Base-by-base conservation (phyloP, 2,329 filamentous ascomycete genomes). In the Parastagonospora avenae region DNA sequence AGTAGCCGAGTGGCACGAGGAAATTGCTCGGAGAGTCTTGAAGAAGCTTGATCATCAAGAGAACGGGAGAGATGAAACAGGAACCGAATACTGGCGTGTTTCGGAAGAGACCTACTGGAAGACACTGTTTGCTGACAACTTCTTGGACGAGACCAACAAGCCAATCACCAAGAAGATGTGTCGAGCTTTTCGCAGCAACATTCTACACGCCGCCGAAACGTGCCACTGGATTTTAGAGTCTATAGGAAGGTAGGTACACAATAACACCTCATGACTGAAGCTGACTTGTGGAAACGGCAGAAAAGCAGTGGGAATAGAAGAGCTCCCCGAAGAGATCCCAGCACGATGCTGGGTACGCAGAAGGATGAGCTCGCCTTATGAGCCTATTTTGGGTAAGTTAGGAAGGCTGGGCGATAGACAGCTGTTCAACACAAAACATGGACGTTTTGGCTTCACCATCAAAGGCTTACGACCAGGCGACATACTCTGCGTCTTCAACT, bases 401-500 rank as follows among this genome's bases (percentile, higher is more conserved):
- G 8, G 4, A 11, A 4, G 6, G n/a, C 41, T 50, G 29, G 4
- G 7, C 8, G 16, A 27, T 10, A 46, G 35, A 39, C 42, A 29
- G 4, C 19, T 45, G 11, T 48, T 48, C 32, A 42, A 30, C 16
- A 48, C 32, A 2, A n/a, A 12, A 8, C 8, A 12, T 11, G 19
- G 29, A 28, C 33, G 32, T n/a, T 29, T 30, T n/a, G 45, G 32
- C 19, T 24, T 42, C 14, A 30, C 15, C 16, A 42, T 19, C 14
- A 43, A 10, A 11, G 38, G 42, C n/a, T 16, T 32, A 7, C 32
- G 35, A 6, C 9, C 35, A 4, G 42, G 51, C 4, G 51, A 54
- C 38, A 7, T 32, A 16, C 19, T 50, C 4, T 44, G 33, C 30
- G 42, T 54, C 4, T 47, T 54, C 16, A 43, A 47, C 15, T 30